Evolutionary conservation across 2,329 filamentous ascomycete genomes (phyloP), one percentile per base, ranked within the genome.

Genomic region (Lomentospora prolificans): DNA sequence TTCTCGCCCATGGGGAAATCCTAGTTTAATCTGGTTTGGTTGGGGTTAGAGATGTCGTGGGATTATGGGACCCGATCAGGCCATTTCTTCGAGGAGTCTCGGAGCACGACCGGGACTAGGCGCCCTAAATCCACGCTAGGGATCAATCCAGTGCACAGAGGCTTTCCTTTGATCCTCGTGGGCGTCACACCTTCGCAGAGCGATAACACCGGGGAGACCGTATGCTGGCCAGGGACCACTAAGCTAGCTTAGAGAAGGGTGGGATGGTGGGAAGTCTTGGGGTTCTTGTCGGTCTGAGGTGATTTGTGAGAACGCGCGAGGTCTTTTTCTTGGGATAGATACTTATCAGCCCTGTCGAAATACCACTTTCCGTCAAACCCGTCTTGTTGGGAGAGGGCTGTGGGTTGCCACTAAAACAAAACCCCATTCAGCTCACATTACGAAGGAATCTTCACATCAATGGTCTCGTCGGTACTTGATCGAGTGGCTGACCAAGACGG

Each of bases 41-140:
- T 48, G 44, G 44, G 22, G 22, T 22, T 22, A 19, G 22, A 48
- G 44, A 25, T 6, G 17, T 19, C 3, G 22, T 22, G 19, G 44
- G 44, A 48, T 48, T 48, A 22, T n/a, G 44, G 44, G 22, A 48
- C 22, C 24, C 44, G 44, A 48, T 48, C 44, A 48, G 44, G 44
- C 44, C 44, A 48, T 27, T 48, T 48, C 12, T 48, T 12, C 12
- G 17, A 25, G 44, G 24, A 10, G 44, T 10, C 24, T 25, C 17
- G 44, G 22, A 27, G 17, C 44, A 25, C 4, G 44, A 22, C 44
- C 44, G 44, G 44, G 44, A 22, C 24, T 19, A 25, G 44, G 44
- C n/a, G 44, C 24, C 36, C n/a, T 41, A 5, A 41, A 41, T 41
- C 36, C 14, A 41, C 36, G 36, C 36, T 41, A 41, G n/a, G 6